Conservation (phyloP, 2,329 filamentous ascomycete genomes). For the Nigrospora sphaerica region DNA sequence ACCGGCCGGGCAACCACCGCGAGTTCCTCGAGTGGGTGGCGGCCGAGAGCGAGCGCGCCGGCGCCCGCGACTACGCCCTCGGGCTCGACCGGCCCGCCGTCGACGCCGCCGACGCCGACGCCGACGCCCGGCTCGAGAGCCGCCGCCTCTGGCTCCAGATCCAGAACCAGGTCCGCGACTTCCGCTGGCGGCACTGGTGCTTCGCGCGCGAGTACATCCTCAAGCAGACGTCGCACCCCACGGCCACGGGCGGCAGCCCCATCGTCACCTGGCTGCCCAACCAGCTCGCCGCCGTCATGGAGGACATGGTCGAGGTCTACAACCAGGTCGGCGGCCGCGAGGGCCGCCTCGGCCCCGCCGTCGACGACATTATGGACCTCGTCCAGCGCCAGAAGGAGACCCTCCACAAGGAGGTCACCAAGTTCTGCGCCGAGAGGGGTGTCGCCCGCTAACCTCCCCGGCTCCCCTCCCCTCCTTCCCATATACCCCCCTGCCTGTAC, state of each 20-base stretch:
- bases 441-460: constrained; percentile 4
- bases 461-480: too few species aligned
- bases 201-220: constrained; percentile 81
- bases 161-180: constrained; percentile 71
- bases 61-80: constrained; percentile 53
- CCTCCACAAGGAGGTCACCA: constrained; percentile 65
- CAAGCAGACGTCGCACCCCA: constrained; percentile 68
- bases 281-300: constrained; percentile 68
- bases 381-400: constrained; percentile 57
- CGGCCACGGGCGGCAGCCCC: constrained; percentile 72
- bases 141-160: constrained; percentile 55
- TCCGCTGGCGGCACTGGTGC: constrained; percentile 80
- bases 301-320: constrained; percentile 58
- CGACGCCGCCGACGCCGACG: constrained; percentile 12
- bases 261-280: constrained; percentile 83
- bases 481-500: too few species aligned
- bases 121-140: constrained; percentile 36
- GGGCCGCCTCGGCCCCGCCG: constrained; percentile 35
- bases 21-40: constrained; percentile 72
- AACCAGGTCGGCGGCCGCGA: constrained; percentile 33
- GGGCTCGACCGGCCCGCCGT: constrained; percentile 20
- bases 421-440: constrained; percentile 61
- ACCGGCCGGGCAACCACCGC: constrained; percentile 83
- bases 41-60: constrained; percentile 36
- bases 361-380: constrained; percentile 59